phyloP scores from a whole-genome alignment of 176 grass and related monocot genomes.

The Zea luxurians region DNA sequence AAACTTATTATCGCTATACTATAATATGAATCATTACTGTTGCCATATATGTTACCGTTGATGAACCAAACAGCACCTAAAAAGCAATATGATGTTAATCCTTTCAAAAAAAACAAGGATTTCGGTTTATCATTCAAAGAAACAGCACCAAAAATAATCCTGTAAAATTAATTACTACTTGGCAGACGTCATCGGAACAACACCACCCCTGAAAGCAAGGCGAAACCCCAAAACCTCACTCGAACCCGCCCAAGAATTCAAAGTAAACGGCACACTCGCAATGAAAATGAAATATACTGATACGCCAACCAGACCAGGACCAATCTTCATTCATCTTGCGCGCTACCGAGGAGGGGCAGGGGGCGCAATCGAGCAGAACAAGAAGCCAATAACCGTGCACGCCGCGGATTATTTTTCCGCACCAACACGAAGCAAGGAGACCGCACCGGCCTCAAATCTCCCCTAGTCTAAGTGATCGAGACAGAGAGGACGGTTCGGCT shows the following conservation, averaged over 20 bases:
- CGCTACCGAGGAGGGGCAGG: background rate
- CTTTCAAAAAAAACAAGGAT: background rate
- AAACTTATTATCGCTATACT: too few species aligned
- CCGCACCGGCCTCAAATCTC: background rate
- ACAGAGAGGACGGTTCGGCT: too few species aligned
- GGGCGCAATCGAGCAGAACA: background rate
- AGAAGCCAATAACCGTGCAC: background rate
- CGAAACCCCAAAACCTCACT: background rate
- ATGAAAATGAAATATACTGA: background rate
- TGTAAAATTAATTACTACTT: background rate
- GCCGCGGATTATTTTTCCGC: background rate
- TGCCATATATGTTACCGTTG: too few species aligned
- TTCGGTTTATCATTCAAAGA: background rate
- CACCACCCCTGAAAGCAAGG: background rate
- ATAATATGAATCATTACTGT: too few species aligned
- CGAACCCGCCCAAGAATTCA: background rate
- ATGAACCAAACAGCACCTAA: too few species aligned
- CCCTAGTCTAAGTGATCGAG: background rate
- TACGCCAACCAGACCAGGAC: background rate
- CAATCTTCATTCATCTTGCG: background rate
- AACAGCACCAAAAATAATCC: background rate
- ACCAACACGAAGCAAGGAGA: background rate
- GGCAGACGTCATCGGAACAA: background rate
- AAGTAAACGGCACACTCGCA: background rate
- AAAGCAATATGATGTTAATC: background rate